phyloP scores from a whole-genome alignment of 371 early-diverging fungal genomes.

The Syncephalis fuscata region DNA sequence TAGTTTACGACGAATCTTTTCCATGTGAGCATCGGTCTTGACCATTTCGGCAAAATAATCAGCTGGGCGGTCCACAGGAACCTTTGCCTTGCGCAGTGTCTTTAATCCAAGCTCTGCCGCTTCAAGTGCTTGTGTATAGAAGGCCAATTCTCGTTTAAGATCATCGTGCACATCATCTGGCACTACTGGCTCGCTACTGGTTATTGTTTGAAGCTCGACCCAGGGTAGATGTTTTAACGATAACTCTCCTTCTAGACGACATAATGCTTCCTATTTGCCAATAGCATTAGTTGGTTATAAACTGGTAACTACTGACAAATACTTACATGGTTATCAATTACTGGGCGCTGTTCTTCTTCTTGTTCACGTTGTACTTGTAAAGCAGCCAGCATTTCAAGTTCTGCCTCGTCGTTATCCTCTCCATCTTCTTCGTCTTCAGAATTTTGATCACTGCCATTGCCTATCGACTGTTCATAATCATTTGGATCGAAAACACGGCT shows the following conservation, averaged over 20 bases:
- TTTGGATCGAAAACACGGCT: neutral
- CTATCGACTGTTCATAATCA: slow-evolving; percentile 1
- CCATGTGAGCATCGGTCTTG: slow-evolving; percentile 90
- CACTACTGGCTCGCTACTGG: slow-evolving; percentile 32
- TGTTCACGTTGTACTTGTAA: slow-evolving; percentile 8
- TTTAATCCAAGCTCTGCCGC: slow-evolving; percentile 48
- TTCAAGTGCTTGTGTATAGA: slow-evolving; percentile 73
- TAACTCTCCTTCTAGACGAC: slow-evolving; percentile 37
- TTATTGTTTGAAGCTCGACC: slow-evolving; percentile 66
- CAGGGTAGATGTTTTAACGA: slow-evolving; percentile 55
- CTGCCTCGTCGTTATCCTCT: slow-evolving; percentile 9
- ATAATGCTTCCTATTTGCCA: slow-evolving; percentile 29
- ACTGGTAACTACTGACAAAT: neutral
- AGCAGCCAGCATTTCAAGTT: slow-evolving; percentile 6
- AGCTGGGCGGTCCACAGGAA: slow-evolving; percentile 65
- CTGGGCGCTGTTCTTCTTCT: slow-evolving; percentile 27
- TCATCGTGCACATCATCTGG: slow-evolving; percentile 65
- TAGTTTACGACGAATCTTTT: slow-evolving; percentile 57
- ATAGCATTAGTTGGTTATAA: neutral
- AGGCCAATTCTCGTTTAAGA: slow-evolving; percentile 75
- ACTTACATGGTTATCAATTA: slow-evolving; percentile 50
- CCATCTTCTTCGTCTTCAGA: slow-evolving; percentile 6
- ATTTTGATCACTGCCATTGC: slow-evolving; percentile 7
- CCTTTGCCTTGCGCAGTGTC: slow-evolving; percentile 32
- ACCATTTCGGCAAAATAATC: slow-evolving; percentile 95